phyloP scores from a whole-genome alignment of 768 basidiomycete species.

The Trametes punicea region DNA sequence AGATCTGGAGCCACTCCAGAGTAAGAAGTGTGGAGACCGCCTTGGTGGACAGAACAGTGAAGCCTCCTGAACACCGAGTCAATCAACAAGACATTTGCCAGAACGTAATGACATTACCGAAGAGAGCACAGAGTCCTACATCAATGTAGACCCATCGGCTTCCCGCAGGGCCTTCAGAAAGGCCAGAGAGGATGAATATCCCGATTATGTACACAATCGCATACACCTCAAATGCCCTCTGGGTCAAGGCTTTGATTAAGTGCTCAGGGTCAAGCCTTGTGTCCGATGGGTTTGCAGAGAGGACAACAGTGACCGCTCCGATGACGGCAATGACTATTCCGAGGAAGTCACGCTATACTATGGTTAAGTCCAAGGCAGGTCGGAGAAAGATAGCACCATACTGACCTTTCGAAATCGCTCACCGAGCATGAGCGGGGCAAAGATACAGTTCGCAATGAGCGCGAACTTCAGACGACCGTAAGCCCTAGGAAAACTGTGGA shows the following conservation, averaged over 20 bases:
- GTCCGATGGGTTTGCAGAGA: constrained; percentile 71
- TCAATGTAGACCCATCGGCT: constrained; percentile 76
- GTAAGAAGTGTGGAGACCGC: constrained; percentile 86
- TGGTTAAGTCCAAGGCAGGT: background rate
- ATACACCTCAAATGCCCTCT: constrained; percentile 74
- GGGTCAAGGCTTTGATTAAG: constrained; percentile 65
- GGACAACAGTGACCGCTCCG: constrained; percentile 91
- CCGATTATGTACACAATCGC: constrained; percentile 56
- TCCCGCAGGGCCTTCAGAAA: constrained; percentile 67
- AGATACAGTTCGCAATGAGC: constrained; percentile 92
- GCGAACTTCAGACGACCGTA: constrained; percentile 55
- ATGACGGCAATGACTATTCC: constrained; percentile 79
- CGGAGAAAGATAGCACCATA: background rate
- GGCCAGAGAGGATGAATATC: constrained; percentile 53
- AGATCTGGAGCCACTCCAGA: constrained; percentile 70
- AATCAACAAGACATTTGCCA: background rate
- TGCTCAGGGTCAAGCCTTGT: constrained; percentile 63
- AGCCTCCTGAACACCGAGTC: constrained; percentile 59
- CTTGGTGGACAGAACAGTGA: constrained; percentile 92
- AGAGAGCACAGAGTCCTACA: constrained; percentile 82
- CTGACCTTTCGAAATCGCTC: constrained; percentile 79
- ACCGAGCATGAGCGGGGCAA: constrained; percentile 80
- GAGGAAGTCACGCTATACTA: constrained; percentile 63
- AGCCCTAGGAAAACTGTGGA: background rate
- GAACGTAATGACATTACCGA: constrained; percentile 48